Conservation (phyloP, 345 rosid species). For the Corchorus capsularis region DNA sequence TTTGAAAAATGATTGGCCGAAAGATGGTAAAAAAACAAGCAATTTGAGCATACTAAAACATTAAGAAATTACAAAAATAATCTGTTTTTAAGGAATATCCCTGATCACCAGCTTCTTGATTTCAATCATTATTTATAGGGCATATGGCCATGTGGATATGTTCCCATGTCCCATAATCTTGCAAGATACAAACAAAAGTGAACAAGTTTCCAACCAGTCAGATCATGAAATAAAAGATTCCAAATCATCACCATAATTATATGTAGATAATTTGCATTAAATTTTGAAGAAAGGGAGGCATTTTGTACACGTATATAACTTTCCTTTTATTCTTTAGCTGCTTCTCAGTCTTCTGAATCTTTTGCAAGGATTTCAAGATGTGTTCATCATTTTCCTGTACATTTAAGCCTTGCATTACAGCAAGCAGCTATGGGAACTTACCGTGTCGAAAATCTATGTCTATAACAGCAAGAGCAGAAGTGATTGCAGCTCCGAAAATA, state of each 20-base stretch:
- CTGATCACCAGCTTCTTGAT: neutral
- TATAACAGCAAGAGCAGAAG: conserved; percentile 31
- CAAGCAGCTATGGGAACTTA: conserved; percentile 24
- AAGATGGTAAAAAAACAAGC: neutral
- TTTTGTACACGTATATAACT: neutral
- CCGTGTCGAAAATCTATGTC: conserved; percentile 3
- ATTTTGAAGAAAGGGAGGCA: neutral
- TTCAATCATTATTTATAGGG: neutral
- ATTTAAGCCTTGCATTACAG: conserved; percentile 29
- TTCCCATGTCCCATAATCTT: neutral
- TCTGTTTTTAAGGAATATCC: neutral
- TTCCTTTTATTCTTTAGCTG: neutral
- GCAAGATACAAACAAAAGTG: neutral
- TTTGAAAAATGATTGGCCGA: neutral
- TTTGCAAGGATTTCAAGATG: conserved; percentile 25
- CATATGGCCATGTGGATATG: neutral
- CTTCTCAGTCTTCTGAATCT: neutral
- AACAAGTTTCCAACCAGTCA: neutral
- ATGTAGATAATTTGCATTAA: neutral
- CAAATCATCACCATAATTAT: neutral
- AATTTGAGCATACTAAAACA: neutral
- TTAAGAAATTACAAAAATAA: neutral
- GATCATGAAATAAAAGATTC: conserved; percentile 18
- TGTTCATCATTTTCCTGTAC: conserved; percentile 29
- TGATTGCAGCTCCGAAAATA: conserved; percentile 30